These are phyloP conservation scores for Cladosporium cucumerinum DNA, from an alignment of 2,329 filamentous ascomycete species.

Conservation along the genomic window DNA sequence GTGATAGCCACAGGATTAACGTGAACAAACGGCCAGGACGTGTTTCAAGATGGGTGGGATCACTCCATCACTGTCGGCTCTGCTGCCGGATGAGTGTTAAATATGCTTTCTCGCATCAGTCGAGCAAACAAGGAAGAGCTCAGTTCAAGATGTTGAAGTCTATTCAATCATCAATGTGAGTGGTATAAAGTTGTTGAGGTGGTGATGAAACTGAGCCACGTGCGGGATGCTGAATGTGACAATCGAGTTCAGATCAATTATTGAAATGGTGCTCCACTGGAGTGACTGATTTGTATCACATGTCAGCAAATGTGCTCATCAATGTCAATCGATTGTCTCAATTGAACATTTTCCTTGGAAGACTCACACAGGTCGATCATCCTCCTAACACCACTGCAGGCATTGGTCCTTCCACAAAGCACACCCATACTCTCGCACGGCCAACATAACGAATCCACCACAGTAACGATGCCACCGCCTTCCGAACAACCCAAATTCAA, in stretches of 20 bases:
- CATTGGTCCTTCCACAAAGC: too few relatives aligned
- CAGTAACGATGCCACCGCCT: background rate
- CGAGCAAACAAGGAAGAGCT: background rate
- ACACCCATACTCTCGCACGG: too few relatives aligned
- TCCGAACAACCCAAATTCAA: conserved; percentile 7
- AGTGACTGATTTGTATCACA: background rate
- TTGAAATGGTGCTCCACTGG: background rate
- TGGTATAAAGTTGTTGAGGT: background rate
- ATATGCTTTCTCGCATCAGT: background rate
- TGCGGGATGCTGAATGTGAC: background rate
- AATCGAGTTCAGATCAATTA: background rate
- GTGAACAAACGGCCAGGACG: background rate
- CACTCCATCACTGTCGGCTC: background rate
- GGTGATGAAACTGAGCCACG: background rate
- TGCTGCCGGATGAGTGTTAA: background rate
- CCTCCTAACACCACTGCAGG: background rate
- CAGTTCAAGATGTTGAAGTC: background rate
- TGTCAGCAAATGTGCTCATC: background rate
- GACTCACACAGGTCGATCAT: background rate
- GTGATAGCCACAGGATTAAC: background rate
- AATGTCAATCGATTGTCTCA: background rate
- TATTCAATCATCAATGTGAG: background rate
- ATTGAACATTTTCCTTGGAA: background rate
- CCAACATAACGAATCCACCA: too few relatives aligned
- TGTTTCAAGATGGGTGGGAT: background rate